Conservation (phyloP, 2,329 filamentous ascomycete species). For the Colletotrichum liaoningense region DNA sequence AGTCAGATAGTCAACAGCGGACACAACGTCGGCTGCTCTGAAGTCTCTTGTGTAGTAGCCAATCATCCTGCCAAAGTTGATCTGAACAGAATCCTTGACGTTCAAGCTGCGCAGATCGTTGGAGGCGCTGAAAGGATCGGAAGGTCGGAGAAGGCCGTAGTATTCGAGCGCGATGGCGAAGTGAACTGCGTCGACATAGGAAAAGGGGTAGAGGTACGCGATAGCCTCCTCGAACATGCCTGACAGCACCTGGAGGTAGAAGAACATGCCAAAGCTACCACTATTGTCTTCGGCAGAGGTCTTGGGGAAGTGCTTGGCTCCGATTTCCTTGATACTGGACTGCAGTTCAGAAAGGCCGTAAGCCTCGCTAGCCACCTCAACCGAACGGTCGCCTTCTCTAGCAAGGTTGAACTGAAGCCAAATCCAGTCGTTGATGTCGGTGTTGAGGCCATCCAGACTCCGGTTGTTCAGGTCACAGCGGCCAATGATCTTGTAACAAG, state of each 20-base stretch:
- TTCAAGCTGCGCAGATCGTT: slow-evolving; percentile 77
- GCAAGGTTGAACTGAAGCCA: slow-evolving; percentile 80
- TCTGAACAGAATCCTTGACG: slow-evolving; percentile 78
- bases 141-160: slow-evolving; percentile 89
- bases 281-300: slow-evolving; percentile 80
- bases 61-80: slow-evolving; percentile 94
- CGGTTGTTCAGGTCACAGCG: slow-evolving; percentile 76
- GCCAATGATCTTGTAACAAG: slow-evolving; percentile 97
- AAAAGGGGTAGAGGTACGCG: slow-evolving; percentile 90
- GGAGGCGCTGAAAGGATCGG: slow-evolving; percentile 80
- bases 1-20: slow-evolving; percentile 92
- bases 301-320: slow-evolving; percentile 89
- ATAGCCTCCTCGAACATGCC: slow-evolving; percentile 96
- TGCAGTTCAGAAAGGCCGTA: slow-evolving; percentile 78
- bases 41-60: slow-evolving; percentile 98
- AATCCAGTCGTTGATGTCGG: slow-evolving; percentile 76
- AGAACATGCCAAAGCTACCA: slow-evolving; percentile 88
- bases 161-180: slow-evolving; percentile 90
- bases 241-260: slow-evolving; percentile 89
- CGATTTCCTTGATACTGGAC: slow-evolving; percentile 86
- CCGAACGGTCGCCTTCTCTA: slow-evolving; percentile 71
- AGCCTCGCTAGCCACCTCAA: slow-evolving; percentile 74
- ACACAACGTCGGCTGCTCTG: slow-evolving; percentile 87
- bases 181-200: slow-evolving; percentile 93
- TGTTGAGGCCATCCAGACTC: slow-evolving; percentile 71